Base-by-base conservation (phyloP, 192 early-diverging fungal genomes). In the Paraglomus brasilianum region DNA sequence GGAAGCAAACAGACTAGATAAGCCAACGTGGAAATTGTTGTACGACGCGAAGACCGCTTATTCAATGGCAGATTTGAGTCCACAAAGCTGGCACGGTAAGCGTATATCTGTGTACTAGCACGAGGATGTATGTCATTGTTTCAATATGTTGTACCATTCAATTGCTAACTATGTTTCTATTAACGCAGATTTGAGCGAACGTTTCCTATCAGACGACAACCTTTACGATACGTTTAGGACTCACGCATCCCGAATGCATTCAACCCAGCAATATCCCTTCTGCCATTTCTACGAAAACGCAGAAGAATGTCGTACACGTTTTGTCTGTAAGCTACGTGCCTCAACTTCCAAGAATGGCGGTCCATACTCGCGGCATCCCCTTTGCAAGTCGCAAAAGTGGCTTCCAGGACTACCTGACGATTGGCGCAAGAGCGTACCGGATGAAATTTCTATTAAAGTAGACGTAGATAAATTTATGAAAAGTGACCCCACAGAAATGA, bases 21-120 rank as follows among this genome's bases (percentile, higher is more conserved):
- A 60, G 7, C 58, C 58, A 6, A 41, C 39, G 21, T 60, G 58
- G 58, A 60, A 60, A 60, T 60, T 60, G 21, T 60, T 60, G 36
- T 60, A 60, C 43, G 58, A 60, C 43, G 58, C 40, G 5, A 60
- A 60, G 43, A 21, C 58, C 39, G 39, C 43, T n/a, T 60, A 60
- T 38, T 19, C 17, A 15, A 19, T 60, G 11, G 22, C 17, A 60
- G 38, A 60, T 38, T 60, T 60, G 40, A 41, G 43, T 19, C 58
- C 58, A 15, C 22, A 60, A 4, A 60, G 58, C 43, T 60, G 58
- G 58, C 58, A 60, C 21, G 58, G 58, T 60, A 42, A 38, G 11
- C 21, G 38, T 36, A 60, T 13, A 42, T 0, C n/a, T n/a, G n/a
- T n/a, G n/a, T n/a, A n/a, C n/a, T n/a, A n/a, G n/a, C n/a, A n/a